Conservation (phyloP, 208 protist species). For the Phytomonas sp. region DNA sequence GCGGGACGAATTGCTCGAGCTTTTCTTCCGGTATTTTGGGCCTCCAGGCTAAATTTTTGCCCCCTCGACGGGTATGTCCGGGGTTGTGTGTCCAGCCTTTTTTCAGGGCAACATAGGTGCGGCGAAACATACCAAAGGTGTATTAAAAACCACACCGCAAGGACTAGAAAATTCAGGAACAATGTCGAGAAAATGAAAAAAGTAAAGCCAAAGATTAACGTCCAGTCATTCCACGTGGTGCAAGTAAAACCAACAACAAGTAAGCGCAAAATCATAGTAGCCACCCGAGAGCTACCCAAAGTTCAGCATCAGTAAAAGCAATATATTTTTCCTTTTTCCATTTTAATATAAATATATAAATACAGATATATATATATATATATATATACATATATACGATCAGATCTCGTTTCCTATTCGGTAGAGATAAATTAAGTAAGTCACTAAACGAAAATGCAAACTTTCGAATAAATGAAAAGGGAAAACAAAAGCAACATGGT, state of each 20-base stretch:
- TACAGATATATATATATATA: slow-evolving; percentile 12
- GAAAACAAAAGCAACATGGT: background rate
- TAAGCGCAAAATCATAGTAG: background rate
- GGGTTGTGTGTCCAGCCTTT: slow-evolving; percentile 88
- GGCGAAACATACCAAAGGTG: slow-evolving; percentile 41
- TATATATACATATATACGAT: slow-evolving; percentile 5
- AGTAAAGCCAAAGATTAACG: background rate
- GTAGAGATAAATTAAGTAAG: background rate
- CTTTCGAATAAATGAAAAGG: background rate
- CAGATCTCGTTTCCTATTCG: background rate
- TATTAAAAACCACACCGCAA: background rate
- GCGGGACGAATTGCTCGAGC: slow-evolving; percentile 67
- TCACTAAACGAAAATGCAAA: background rate
- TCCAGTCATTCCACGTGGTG: background rate
- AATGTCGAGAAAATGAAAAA: slow-evolving; percentile 5
- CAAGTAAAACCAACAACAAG: slow-evolving; percentile 4
- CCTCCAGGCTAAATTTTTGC: slow-evolving; percentile 85
- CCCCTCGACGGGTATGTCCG: slow-evolving; percentile 65
- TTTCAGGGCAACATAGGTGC: slow-evolving; percentile 52
- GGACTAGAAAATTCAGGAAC: background rate
- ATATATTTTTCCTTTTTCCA: background rate
- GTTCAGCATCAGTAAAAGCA: background rate
- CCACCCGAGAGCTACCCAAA: background rate
- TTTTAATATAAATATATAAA: background rate
- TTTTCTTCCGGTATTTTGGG: slow-evolving; percentile 67